Conservation (phyloP, 1,284 basidiomycete genomes). For the Sporisorium exsertum region DNA sequence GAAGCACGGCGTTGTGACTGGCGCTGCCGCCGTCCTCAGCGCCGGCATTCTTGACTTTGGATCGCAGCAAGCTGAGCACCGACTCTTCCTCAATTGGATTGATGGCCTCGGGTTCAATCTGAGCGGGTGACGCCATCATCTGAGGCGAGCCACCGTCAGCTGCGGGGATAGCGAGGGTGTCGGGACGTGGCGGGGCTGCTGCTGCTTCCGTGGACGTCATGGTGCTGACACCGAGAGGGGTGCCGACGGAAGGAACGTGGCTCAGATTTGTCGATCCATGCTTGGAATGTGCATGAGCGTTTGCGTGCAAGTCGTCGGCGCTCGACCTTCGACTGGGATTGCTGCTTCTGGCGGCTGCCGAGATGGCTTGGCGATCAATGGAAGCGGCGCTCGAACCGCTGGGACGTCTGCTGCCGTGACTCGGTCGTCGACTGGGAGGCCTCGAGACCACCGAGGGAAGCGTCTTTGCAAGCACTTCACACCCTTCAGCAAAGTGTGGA, state of each 20-base stretch:
- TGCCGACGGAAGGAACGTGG: slow-evolving; percentile 42
- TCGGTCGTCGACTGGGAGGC: slow-evolving; percentile 39
- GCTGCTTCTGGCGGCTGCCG: slow-evolving; percentile 7
- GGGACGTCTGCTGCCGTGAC: slow-evolving; percentile 36
- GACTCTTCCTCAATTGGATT: slow-evolving; percentile 43
- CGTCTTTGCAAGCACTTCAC: slow-evolving; percentile 47
- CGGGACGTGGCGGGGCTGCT: slow-evolving; percentile 9
- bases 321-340: slow-evolving; percentile 34
- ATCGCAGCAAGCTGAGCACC: slow-evolving; percentile 34
- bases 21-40: slow-evolving; percentile 5
- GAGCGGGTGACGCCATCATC: slow-evolving; percentile 34
- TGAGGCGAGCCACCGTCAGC: slow-evolving; percentile 35
- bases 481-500: slow-evolving; percentile 48
- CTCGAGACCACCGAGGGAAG: slow-evolving; percentile 45
- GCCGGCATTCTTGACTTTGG: slow-evolving; percentile 22
- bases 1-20: not conserved
- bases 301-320: slow-evolving; percentile 14
- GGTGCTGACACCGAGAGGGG: slow-evolving; percentile 43
- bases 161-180: slow-evolving; percentile 12
- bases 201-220: slow-evolving; percentile 36
- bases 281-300: slow-evolving; percentile 4
- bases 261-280: slow-evolving; percentile 21
- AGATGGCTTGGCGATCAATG: slow-evolving; percentile 12
- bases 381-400: slow-evolving; percentile 34
- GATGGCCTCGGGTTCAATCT: slow-evolving; percentile 30